Conservation (phyloP, 768 basidiomycete species). For the Lactifluus volemus region DNA sequence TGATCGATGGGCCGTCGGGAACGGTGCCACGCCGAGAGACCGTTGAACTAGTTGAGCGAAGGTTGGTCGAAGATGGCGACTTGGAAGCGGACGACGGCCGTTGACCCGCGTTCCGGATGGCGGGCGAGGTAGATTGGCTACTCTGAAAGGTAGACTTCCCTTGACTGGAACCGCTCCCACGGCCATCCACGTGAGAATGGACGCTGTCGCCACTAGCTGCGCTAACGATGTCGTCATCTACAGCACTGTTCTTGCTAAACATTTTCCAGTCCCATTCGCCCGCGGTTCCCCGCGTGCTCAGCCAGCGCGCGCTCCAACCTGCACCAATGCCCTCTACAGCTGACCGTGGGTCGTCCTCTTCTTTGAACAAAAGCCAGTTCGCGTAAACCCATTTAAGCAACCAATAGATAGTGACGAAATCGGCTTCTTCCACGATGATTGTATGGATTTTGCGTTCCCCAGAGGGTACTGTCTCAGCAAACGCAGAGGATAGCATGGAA, state of each 20-base stretch:
- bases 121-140: neutral
- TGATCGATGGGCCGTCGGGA: slow-evolving; percentile 6
- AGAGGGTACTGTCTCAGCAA: slow-evolving; percentile 44
- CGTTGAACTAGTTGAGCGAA: slow-evolving; percentile 5
- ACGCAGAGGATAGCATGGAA: slow-evolving; percentile 63
- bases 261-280: slow-evolving; percentile 68
- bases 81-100: slow-evolving; percentile 7
- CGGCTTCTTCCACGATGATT: slow-evolving; percentile 68
- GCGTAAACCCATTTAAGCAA: slow-evolving; percentile 68
- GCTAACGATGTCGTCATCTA: slow-evolving; percentile 38
- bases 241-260: slow-evolving; percentile 32
- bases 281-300: slow-evolving; percentile 34
- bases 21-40: slow-evolving; percentile 8
- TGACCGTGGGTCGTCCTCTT: slow-evolving; percentile 56
- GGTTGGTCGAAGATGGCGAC: slow-evolving; percentile 7
- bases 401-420: slow-evolving; percentile 75
- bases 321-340: slow-evolving; percentile 61
- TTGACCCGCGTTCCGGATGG: slow-evolving; percentile 1
- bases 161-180: slow-evolving; percentile 14
- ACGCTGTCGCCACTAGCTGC: slow-evolving; percentile 44
- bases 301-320: slow-evolving; percentile 56
- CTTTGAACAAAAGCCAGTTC: slow-evolving; percentile 64
- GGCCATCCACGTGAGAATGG: slow-evolving; percentile 19
- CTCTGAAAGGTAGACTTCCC: slow-evolving; percentile 16
- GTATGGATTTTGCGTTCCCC: slow-evolving; percentile 53